Percentiles rank a stretch among this genome's conserved stretches.
Evolutionary conservation across 306 rosid genomes (phyloP).

Genomic region (Boehmeria nivea): DNA sequence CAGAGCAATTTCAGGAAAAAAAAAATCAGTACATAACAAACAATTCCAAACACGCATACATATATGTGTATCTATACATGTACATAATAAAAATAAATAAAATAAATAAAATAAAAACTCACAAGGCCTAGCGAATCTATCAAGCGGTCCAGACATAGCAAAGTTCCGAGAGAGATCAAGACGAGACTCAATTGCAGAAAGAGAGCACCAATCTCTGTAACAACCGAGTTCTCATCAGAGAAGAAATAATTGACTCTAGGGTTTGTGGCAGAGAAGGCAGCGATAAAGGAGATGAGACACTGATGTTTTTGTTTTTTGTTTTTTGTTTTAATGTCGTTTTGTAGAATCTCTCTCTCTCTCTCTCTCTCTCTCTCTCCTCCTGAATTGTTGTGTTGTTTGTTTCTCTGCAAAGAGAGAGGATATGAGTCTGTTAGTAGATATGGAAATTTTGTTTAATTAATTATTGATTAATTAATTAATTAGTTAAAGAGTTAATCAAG

Average conservation of each 20-base stretch:
- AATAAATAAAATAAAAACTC: constrained; percentile 23
- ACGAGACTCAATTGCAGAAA: no score
- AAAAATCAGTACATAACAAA: not conserved
- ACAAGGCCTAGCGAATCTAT: constrained; percentile 87
- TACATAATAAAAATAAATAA: no score
- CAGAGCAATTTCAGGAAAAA: no score
- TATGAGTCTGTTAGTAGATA: no score
- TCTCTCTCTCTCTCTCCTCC: not conserved
- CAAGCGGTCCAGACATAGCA: constrained; percentile 77
- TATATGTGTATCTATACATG: not conserved
- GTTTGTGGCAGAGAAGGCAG: not conserved
- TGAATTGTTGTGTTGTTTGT: no score
- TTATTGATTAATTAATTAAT: not conserved
- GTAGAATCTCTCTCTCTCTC: not conserved
- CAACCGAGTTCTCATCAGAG: constrained; percentile 1
- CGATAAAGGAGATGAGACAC: not conserved
- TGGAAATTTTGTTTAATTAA: not conserved
- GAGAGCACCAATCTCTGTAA: constrained; percentile 17
- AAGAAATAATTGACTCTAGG: constrained; percentile 3
- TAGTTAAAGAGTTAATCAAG: not conserved
- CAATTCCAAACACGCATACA: not conserved
- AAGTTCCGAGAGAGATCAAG: not conserved
- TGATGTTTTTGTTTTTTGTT: no score
- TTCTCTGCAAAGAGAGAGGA: no score
- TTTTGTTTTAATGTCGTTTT: not conserved